Evolutionary conservation across 768 basidiomycete genomes (phyloP), one percentile per base, ranked within the genome.

Genomic region (Artomyces pyxidatus): DNA sequence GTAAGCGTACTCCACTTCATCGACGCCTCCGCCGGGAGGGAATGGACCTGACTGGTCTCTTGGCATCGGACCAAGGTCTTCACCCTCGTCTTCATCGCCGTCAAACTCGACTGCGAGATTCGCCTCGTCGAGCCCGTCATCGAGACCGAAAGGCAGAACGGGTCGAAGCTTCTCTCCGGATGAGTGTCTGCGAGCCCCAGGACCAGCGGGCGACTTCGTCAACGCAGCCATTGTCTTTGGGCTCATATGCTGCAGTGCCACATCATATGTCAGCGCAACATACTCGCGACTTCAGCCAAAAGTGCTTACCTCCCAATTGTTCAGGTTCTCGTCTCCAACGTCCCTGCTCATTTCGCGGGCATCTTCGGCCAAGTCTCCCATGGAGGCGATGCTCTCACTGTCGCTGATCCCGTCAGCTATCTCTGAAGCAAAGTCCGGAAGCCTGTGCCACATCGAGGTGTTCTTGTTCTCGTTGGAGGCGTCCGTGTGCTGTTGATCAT

Each of bases 211-310:
- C 0, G 91, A 94, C 63, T 93, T 93, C 0, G 93, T 88, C 41
- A 97, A 71, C 8, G 91, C 86, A 11, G 88, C 88, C 81, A 97
- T 87, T 2, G 92, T 94, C 67, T 90, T 88, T 3, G 92, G 91
- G 55, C 94, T 95, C 85, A 97, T 88, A 61, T 95, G 93, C 93
- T 93, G 23, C n/a, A n/a, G 25, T 19, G 4, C n/a, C 37, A 21
- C 37, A n/a, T n/a, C n/a, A n/a, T n/a, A n/a, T n/a, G 22, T 39
- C 16, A 32, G 8, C 51, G 47, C 32, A 29, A 32, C 46, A 35
- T 46, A 28, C 28, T 27, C 48, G 25, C 14, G 23, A 21, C 21
- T 11, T 28, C 22, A 14, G 37, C 11, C 47, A n/a, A 45, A 40
- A 39, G 40, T 38, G 59, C 82, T 63, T 55, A 92, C 93, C 85